Evolutionary conservation across 2,329 filamentous ascomycete genomes (phyloP), one percentile per base, ranked within the genome.

Genomic region (Sclerotinia glacialis): DNA sequence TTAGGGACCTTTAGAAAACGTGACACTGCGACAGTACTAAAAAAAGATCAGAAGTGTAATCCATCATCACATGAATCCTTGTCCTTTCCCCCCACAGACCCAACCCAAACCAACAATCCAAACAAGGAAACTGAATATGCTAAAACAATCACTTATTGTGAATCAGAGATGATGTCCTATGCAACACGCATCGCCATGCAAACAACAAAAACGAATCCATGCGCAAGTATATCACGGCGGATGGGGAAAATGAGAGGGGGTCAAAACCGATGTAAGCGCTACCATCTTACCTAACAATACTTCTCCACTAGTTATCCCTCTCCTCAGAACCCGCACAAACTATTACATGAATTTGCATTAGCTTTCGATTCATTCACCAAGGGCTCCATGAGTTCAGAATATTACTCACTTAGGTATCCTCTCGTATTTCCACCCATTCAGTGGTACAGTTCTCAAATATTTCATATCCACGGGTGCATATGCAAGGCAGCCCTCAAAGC

Each of bases 111-210:
- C 40, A 18, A 46, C 26, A 12, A 46, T 46, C 3, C 18, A 46
- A 2, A 46, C 28, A 26, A 47, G 31, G 21, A 60, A 23, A 52
- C 2, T 23, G 26, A 60, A 62, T 26, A 42, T 40, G 31, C 31
- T n/a, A 26, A 18, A 37, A 62, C 5, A 14, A 37, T 49, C 44
- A 21, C 37, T 28, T 5, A 28, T 1, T 23, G 28, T 60, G 28
- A 49, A 26, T 28, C 47, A 53, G 9, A 28, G 21, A 34, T 47
- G 42, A 62, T 14, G 52, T 37, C 46, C 18, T 37, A 31, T 65
- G 11, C n/a, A 65, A 60, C 23, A 31, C 63, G 23, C 46, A 21
- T 34, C 44, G 46, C 63, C 52, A 44, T 59, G 46, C 54, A 60
- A 44, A 62, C 5, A 60, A 37, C 1, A 11, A 37, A 37, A 37